Evolutionary conservation across 2,329 filamentous ascomycete species (phyloP), one percentile per base, ranked within the genome.

Genomic region (Thermothelomyces thermophilus): DNA sequence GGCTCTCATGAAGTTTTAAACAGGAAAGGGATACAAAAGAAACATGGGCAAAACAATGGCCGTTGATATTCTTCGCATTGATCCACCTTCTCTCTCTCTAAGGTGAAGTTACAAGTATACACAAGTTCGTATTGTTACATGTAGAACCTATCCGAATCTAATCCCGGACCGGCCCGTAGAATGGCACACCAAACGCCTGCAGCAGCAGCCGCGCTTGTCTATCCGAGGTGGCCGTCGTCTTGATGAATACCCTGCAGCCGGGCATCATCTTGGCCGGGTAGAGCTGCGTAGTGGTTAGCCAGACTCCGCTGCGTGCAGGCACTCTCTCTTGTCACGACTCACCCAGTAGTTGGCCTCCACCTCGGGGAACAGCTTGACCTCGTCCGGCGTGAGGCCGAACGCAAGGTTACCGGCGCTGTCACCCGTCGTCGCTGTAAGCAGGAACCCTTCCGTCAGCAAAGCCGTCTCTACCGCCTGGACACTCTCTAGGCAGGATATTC

Each of bases 311-410:
- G 28, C 20, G 20, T 16, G 24, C 20, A 19, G 10, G 17, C n/a
- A 7, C 16, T 3, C 13, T n/a, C 14, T 35, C 8, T 35, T 6
- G 2, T 2, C 13, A 35, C 20, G 11, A 78, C 87, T 77, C 71
- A 95, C 89, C 70, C 95, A 88, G 64, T 93, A 95, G 73, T 95
- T 96, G 61, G 89, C 82, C 69, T 96, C 90, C 40, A 98, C 80
- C 72, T 98, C 93, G 0, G 93, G 93, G 71, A 97, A 98, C 57
- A 87, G 73, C 44, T 85, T 82, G 61, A 95, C 82, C 59, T 86
- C 81, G 51, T 88, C 83, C 5, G 84, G 75, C 13, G 76, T 77
- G 60, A 98, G 75, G 58, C 93, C 93, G 67, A 90, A 91, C 9
- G 76, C 77, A 58, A 98, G 77, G 67, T 97, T 96, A 33, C 93